These are phyloP conservation scores for Fusarium verrucosum DNA, from an alignment of 2,329 filamentous ascomycete genomes.

Conservation along the genomic window DNA sequence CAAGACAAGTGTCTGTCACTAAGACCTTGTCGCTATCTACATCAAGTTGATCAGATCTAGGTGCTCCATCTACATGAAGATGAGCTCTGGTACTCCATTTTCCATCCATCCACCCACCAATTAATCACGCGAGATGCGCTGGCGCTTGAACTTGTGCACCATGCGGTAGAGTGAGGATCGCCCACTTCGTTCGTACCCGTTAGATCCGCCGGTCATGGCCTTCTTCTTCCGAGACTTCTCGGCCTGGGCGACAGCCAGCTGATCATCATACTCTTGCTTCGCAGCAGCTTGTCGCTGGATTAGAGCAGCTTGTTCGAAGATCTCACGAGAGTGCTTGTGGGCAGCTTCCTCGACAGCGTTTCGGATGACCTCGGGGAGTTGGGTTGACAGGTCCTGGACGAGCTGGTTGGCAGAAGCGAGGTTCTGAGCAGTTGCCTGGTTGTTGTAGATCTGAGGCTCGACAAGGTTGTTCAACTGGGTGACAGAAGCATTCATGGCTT, in stretches of 20 bases:
- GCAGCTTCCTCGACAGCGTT: slow-evolving; percentile 41
- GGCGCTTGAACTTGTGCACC: slow-evolving; percentile 26
- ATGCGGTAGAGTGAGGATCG: slow-evolving; percentile 23
- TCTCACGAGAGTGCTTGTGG: slow-evolving; percentile 15
- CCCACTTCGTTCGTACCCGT: not conserved
- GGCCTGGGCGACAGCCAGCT: not conserved
- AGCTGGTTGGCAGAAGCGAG: slow-evolving; percentile 32
- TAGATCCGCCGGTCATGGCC: not conserved
- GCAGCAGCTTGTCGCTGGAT: slow-evolving; percentile 39
- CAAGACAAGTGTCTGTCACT: not conserved
- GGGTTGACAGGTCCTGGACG: slow-evolving; percentile 40
- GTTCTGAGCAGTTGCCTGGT: slow-evolving; percentile 36
- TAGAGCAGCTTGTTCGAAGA: slow-evolving; percentile 30
- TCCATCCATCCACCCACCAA: not conserved
- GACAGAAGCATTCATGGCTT: slow-evolving; percentile 30
- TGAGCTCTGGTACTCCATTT: not conserved
- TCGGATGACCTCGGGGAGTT: slow-evolving; percentile 41
- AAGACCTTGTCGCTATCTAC: not conserved
- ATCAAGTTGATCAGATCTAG: slow-evolving; percentile 1
- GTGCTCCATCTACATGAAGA: not conserved
- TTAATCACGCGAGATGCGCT: slow-evolving; percentile 2
- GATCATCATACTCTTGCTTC: not conserved
- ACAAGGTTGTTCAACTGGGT: slow-evolving; percentile 33
- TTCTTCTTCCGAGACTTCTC: slow-evolving; percentile 9
- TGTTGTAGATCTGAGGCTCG: slow-evolving; percentile 32